Conservation (phyloP, 768 basidiomycete genomes). For the Inosperma sp. region DNA sequence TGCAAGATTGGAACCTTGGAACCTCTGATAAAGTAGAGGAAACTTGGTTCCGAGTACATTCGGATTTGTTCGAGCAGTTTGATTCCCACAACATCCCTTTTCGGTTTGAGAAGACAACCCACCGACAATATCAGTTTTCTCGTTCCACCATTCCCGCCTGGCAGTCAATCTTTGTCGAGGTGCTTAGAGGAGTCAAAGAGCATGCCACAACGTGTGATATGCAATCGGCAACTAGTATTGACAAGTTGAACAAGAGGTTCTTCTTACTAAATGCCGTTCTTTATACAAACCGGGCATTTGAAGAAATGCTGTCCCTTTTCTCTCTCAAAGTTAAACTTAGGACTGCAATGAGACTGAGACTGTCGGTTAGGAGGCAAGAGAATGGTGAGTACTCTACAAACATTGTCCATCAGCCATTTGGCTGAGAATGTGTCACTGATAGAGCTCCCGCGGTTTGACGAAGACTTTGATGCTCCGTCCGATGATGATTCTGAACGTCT, state of each 20-base stretch:
- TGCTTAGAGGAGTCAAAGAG: not conserved
- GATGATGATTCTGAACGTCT: conserved; percentile 4
- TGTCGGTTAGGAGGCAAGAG: not conserved
- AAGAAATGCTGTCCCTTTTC: not conserved
- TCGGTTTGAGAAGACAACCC: not conserved
- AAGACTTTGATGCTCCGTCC: conserved; percentile 1
- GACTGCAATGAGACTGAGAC: not conserved
- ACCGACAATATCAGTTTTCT: conserved; percentile 2
- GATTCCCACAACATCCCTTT: not conserved
- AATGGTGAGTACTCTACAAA: conserved; percentile 3
- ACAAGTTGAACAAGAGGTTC: not conserved
- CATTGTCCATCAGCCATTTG: not conserved
- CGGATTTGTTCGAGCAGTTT: not conserved
- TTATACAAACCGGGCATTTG: not conserved
- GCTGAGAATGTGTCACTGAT: conserved; percentile 1
- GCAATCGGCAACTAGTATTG: conserved; percentile 2
- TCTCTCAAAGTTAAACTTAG: not conserved
- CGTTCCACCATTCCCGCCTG: conserved; percentile 2
- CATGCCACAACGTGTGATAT: not conserved
- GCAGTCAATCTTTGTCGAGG: conserved; percentile 1
- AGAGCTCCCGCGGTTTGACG: not conserved
- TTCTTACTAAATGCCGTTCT: conserved; percentile 3
- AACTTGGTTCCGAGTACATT: not conserved
- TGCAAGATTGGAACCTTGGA: not conserved
- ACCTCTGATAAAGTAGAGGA: no score